phyloP scores from a whole-genome alignment of 2,329 filamentous ascomycete genomes.

The Fusarium sp. region DNA sequence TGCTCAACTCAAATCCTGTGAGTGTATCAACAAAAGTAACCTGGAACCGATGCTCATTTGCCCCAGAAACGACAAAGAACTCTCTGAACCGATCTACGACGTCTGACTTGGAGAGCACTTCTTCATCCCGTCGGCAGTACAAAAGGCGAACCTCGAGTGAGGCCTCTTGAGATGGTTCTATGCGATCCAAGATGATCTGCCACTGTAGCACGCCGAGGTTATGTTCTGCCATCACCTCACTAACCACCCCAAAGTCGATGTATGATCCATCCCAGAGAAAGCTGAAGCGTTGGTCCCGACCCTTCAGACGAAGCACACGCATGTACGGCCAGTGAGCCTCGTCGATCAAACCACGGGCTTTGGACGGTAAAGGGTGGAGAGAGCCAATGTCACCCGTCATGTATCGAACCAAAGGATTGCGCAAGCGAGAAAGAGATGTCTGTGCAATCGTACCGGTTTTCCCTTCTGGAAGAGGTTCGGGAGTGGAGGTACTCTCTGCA shows the following conservation, averaged over 20 bases:
- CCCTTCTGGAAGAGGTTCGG: constrained; percentile 42
- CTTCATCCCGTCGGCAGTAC: constrained; percentile 4
- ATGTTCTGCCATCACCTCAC: constrained; percentile 34
- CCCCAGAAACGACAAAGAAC: constrained; percentile 33
- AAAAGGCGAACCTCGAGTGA: constrained; percentile 44
- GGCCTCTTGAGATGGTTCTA: constrained; percentile 40
- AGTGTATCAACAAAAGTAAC: constrained; percentile 50
- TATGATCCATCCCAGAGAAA: constrained; percentile 54
- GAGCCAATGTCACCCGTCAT: constrained; percentile 55
- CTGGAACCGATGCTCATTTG: constrained; percentile 46
- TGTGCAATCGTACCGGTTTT: constrained; percentile 52
- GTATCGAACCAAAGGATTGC: constrained; percentile 56
- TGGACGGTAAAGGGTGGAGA: constrained; percentile 47
- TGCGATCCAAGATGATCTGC: constrained; percentile 51
- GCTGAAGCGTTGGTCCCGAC: constrained; percentile 54
- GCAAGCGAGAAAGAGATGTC: constrained; percentile 53
- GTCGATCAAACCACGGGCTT: constrained; percentile 25
- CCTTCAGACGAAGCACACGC: constrained; percentile 50
- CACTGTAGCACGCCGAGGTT: constrained; percentile 51
- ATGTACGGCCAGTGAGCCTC: constrained; percentile 40
- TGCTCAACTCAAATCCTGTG: constrained; percentile 42
- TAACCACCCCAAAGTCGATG: constrained; percentile 49
- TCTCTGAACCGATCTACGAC: constrained; percentile 32
- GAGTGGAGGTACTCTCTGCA: background rate
- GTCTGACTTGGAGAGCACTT: constrained; percentile 19